These are phyloP conservation scores for Boletus rufocinnamomeus DNA, from an alignment of 768 basidiomycete species.

Conservation along the genomic window DNA sequence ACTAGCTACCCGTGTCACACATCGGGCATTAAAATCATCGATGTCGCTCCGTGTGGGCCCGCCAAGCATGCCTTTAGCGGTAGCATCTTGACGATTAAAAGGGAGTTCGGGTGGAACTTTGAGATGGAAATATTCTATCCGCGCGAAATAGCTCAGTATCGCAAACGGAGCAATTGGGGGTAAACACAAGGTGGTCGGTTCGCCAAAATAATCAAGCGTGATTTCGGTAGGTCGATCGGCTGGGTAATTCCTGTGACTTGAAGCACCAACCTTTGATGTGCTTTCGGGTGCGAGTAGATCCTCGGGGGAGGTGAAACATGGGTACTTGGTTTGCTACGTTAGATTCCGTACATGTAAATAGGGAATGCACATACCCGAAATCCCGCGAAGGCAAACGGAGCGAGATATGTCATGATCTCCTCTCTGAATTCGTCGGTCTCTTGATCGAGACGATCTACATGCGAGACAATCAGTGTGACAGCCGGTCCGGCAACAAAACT, in stretches of 20 bases:
- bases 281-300: constrained; percentile 26
- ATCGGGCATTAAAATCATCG: constrained; percentile 43
- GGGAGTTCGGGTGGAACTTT: constrained; percentile 44
- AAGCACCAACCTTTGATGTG: constrained; percentile 16
- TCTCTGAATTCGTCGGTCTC: constrained; percentile 38
- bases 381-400: constrained; percentile 50
- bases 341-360: constrained; percentile 5
- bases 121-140: constrained; percentile 38
- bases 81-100: constrained; percentile 39
- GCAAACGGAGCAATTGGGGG: constrained; percentile 51
- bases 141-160: constrained; percentile 48
- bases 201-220: constrained; percentile 47
- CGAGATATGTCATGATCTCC: constrained; percentile 39
- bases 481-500: background rate
- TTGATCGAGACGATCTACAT: constrained; percentile 25
- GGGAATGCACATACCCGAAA: constrained; percentile 44
- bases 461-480: background rate
- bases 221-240: constrained; percentile 33
- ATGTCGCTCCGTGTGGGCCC: constrained; percentile 54
- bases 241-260: constrained; percentile 32
- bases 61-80: constrained; percentile 23
- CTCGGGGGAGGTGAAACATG: constrained; percentile 44
- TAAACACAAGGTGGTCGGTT: constrained; percentile 32
- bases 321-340: constrained; percentile 26
- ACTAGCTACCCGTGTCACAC: constrained; percentile 41